Base-by-base conservation (phyloP, 208 protist genomes). In the Acanthamoeba culbertsoni region DNA sequence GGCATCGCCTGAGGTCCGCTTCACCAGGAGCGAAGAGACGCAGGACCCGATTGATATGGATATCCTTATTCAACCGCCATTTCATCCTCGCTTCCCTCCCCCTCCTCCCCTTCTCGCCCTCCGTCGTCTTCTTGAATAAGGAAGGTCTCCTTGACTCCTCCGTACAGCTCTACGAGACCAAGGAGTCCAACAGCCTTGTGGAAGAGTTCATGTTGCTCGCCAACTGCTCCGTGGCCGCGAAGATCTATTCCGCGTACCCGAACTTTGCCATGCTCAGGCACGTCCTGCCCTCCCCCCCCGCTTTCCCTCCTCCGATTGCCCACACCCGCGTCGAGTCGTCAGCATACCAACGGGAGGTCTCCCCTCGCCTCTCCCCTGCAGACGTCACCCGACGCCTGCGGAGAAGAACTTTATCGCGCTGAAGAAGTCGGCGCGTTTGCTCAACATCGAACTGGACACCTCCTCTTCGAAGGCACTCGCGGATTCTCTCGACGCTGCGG, bases 171-270 rank as follows among this genome's bases (percentile, higher is more conserved):
- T 94, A 97, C 91, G 46, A 94, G 35, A 77, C 65, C 31, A 73
- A 94, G 51, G 96, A 97, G 53, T 93, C 96, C 40, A 95, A 98
- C 88, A 89, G 45, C 43, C 33, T 97, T 18, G 95, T 98, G 6
- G 97, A 97, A 28, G 97, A 98, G 55, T 98, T 97, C 75, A 98
- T 98, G 97, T 93, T 98, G 37, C 91, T 98, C 1, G 97, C 97
- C 28, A 98, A 98, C 86, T 46, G 51, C 33, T 93, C 68, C n/a
- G 97, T 97, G 31, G 97, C 95, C 7, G 89, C 96, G 20, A 42
- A 95, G 43, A 96, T 96, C 43, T 53, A 95, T 51, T 37, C 31
- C 26, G 20, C 46, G 6, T 95, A 59, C 31, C 94, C 95, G 28
- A 89, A 75, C 26, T 82, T 35, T 42, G 59, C 94, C 45, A 40